These are phyloP conservation scores for Suillus plorans DNA, from an alignment of 768 basidiomycete genomes.

Conservation along the genomic window DNA sequence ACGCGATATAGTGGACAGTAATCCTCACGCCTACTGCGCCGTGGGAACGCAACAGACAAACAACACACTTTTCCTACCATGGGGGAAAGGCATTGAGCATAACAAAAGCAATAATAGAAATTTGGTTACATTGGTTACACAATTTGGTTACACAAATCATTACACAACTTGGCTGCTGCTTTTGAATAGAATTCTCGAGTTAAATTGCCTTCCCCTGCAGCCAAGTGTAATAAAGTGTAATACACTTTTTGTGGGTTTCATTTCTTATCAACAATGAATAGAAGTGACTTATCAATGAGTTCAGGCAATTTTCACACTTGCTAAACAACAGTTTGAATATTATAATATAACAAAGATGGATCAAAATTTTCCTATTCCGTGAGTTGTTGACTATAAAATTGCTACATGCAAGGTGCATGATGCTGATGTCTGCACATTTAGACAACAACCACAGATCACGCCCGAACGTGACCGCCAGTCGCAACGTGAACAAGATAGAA, in stretches of 20 bases:
- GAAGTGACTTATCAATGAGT: background rate
- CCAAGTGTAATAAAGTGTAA: background rate
- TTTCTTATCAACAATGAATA: background rate
- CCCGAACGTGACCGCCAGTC: no score
- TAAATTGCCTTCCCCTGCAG: background rate
- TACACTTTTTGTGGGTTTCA: background rate
- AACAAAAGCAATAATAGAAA: no score
- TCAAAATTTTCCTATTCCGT: no score
- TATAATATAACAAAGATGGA: no score
- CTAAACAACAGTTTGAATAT: no score
- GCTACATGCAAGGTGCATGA: no score
- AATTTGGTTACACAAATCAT: background rate
- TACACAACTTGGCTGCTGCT: background rate
- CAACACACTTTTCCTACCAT: background rate
- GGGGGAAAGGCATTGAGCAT: no score
- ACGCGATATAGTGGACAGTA: conserved; percentile 14
- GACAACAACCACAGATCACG: no score
- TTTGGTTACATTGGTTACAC: no score
- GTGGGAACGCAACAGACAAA: conserved; percentile 5
- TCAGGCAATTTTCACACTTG: background rate
- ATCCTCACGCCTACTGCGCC: conserved; percentile 9
- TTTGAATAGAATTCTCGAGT: background rate
- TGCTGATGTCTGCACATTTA: no score
- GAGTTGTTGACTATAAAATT: no score
- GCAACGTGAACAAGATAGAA: no score